Evolutionary conservation across 176 grass and related monocot genomes (phyloP).

Genomic region (Triticum timopheevii): DNA sequence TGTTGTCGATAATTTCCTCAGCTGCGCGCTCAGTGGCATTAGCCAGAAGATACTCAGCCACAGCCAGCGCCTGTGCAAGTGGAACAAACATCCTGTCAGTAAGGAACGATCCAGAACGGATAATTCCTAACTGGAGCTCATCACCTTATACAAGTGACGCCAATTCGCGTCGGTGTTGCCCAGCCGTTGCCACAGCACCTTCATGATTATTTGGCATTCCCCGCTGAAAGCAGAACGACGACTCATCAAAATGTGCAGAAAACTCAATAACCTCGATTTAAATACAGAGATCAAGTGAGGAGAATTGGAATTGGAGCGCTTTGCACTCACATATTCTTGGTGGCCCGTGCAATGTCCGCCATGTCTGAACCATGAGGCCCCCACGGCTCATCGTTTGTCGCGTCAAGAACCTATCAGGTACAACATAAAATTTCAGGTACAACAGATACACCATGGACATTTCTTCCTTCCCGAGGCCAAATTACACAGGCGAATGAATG

Average conservation of each 20-base stretch:
- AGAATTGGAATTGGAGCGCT: background rate
- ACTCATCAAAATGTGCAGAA: background rate
- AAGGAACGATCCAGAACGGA: background rate
- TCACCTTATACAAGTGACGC: conserved; percentile 84
- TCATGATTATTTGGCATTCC: conserved; percentile 66
- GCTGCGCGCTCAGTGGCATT: conserved; percentile 63
- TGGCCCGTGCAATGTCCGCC: conserved; percentile 64
- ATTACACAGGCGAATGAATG: background rate
- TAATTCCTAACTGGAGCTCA: background rate
- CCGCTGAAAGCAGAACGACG: conserved; percentile 36
- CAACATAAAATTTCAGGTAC: background rate
- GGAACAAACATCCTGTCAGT: background rate
- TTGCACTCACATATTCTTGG: conserved; percentile 47
- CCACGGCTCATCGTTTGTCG: conserved; percentile 79
- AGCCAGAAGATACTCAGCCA: conserved; percentile 74
- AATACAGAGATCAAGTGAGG: background rate
- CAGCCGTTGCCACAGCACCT: conserved; percentile 60
- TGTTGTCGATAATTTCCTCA: conserved; percentile 60
- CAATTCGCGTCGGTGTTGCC: conserved; percentile 57
- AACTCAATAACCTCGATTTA: background rate
- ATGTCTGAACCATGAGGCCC: conserved; percentile 75
- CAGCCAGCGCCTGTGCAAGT: conserved; percentile 64
- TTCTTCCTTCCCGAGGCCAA: background rate
- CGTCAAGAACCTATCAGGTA: conserved; percentile 63
- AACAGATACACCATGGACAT: background rate